Base-by-base conservation (phyloP, 306 rosid genomes). In the Luffa aegyptiaca region DNA sequence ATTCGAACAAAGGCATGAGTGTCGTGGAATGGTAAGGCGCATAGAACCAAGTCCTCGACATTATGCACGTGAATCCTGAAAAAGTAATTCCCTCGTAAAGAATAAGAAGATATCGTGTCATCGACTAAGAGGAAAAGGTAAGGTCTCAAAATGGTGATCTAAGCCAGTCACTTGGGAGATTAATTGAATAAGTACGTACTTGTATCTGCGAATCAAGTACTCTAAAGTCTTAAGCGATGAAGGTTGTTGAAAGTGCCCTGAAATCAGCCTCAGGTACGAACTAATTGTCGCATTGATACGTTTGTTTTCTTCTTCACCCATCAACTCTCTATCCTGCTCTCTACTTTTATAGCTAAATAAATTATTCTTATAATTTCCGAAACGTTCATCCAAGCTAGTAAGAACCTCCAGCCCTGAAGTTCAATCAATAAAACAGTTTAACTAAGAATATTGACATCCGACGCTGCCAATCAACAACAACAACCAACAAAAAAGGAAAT, bases 1-100 rank as follows among this genome's bases (percentile, higher is more conserved):
- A 92, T 80, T 72, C 90, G 91, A 68, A 95, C 97, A 85, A 95
- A 95, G 8, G 80, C 82, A 75, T 90, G 98, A 0, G 97, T 92
- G 66, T 91, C 98, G 81, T 95, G 98, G 90, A 88, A 91, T 0
- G 97, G 97, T 81, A 95, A 84, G 79, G 90, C 87, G 74, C 97
- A 92, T 81, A 92, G 79, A 80, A 92, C 82, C 88, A 95, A 71
- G 14, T 91, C 93, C 86, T 92, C 96, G 0, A 55, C 49, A 82
- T 95, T 95, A 89, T 90, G 85, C 57, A 88, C 90, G 79, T 95
- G 89, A 86, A 87, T 81, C 93, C 97, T 95, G 90, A 81, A 87
- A 81, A 86, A 69, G 42, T 71, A 65, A 86, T 79, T 91, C 91
- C 89, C 88, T 83, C 57, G 12, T 73, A 45, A 70, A 21, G 53